phyloP scores from a whole-genome alignment of 83 land plant species.

The Diphasiastrum complanatum region DNA sequence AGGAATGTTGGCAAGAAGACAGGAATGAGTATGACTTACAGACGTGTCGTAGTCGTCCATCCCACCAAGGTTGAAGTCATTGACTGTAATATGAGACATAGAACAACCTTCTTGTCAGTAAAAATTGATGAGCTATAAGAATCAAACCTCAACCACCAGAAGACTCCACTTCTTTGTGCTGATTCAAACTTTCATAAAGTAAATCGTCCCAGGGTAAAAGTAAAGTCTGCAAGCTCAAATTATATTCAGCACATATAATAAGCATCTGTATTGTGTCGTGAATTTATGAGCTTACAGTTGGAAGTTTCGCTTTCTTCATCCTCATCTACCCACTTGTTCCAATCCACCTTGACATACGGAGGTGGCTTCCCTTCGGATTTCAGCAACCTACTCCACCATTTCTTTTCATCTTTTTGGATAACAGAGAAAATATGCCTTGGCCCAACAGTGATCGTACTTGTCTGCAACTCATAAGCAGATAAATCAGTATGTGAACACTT shows the following conservation, averaged over 20 bases:
- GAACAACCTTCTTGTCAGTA: background rate
- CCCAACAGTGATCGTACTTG: conserved; percentile 71
- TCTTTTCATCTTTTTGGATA: conserved; percentile 61
- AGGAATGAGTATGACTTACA: too few species aligned
- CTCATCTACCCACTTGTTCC: conserved; percentile 99
- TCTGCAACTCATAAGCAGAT: conserved; percentile 34
- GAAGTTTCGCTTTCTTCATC: conserved; percentile 61
- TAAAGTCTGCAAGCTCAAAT: background rate
- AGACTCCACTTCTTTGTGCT: too few species aligned
- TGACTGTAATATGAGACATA: conserved; percentile 8
- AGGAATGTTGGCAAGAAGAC: too few species aligned
- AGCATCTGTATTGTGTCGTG: background rate
- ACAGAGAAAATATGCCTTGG: conserved; percentile 55
- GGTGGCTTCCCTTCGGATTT: conserved; percentile 68
- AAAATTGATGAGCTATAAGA: conserved; percentile 12
- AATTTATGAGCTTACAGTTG: conserved; percentile 24
- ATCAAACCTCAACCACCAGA: background rate
- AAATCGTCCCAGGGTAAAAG: background rate
- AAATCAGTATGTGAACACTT: background rate
- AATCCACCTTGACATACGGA: conserved; percentile 81
- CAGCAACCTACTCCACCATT: conserved; percentile 84
- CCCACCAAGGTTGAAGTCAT: conserved; percentile 56
- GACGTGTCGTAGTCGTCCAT: conserved; percentile 71
- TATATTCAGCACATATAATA: background rate
- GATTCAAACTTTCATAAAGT: too few species aligned